Base-by-base conservation (phyloP, 257 asterid genomes). In the Forsythia viridissima region DNA sequence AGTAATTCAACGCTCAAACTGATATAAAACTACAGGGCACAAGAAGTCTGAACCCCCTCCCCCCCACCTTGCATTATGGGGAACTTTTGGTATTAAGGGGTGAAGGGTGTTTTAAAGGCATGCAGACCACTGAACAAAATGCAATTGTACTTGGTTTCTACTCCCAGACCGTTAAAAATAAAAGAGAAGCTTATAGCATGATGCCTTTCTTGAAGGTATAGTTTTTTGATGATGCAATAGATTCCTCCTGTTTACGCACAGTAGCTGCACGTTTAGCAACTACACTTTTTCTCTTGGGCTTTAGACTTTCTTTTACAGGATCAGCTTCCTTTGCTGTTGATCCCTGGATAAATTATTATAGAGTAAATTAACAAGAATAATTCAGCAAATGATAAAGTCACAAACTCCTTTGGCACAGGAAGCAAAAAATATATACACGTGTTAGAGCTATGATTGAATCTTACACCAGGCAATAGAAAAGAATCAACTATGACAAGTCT, bases 401-500 rank as follows among this genome's bases (percentile, higher is more conserved):
- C 10, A 59, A 79, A 48, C 76, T 15, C n/a, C 70, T 61, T 63
- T 30, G 34, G 34, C 34, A 30, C 34, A 30, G 34, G 37, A n/a
- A 46, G 37, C 77, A 40, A 6, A 16, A 66, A 71, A 72, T 20
- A 12, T 71, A 21, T 48, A 42, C 72, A 30, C 34, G 41, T 73
- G 48, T 30, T 41, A 70, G 79, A 66, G 65, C 38, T n/a, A 90
- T 37, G 30, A 44, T 3, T 63, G 76, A 78, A 87, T 34, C 97
- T 86, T 89, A 94, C 98, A 80, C 93, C 93, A 72, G 94, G 90
- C 75, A 92, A 80, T 34, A 84, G 70, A 82, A 91, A 83, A 40
- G 92, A 80, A 83, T 94, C 97, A 40, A 94, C 92, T 76, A 89
- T 84, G 51, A 94, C 91, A 79, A 94, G 89, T 46, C 80, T 91